Percentiles rank a stretch among this genome's conserved stretches.
Evolutionary conservation across 768 basidiomycete genomes (phyloP).

Genomic region (Lactarius hatsudake): DNA sequence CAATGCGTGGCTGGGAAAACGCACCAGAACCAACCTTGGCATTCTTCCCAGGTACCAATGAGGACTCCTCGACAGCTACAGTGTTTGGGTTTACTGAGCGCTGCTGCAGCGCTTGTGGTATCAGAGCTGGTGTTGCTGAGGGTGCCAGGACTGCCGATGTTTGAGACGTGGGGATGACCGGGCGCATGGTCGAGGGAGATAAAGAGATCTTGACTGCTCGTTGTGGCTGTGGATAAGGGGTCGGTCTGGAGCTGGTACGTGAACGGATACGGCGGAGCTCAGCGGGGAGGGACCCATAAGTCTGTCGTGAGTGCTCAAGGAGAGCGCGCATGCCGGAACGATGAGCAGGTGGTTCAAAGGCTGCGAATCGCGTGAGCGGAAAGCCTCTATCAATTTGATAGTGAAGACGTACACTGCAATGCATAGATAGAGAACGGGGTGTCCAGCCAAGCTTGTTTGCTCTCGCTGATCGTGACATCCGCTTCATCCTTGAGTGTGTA

Average conservation of each 20-base stretch:
- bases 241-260: constrained; percentile 66
- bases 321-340: constrained; percentile 69
- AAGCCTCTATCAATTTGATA: background rate
- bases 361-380: constrained; percentile 31
- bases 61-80: constrained; percentile 34
- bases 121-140: constrained; percentile 37
- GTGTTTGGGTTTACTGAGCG: constrained; percentile 18
- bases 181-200: constrained; percentile 42
- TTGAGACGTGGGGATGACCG: constrained; percentile 27
- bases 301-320: constrained; percentile 68
- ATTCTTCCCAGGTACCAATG: constrained; percentile 37
- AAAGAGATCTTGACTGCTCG: constrained; percentile 46
- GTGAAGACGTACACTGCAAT: constrained; percentile 58
- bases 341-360: constrained; percentile 67
- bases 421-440: constrained; percentile 74
- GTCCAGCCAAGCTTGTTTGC: constrained; percentile 61
- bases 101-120: constrained; percentile 26
- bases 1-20: constrained; percentile 48
- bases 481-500: constrained; percentile 70
- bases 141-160: constrained; percentile 31
- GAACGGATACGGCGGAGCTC: constrained; percentile 66
- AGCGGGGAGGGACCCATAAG: constrained; percentile 68
- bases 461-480: constrained; percentile 62
- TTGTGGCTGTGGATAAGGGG: constrained; percentile 60
- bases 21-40: constrained; percentile 33